Percentiles rank a stretch among this genome's conserved stretches.
These are phyloP conservation scores for Penicillium corylophilum DNA, from an alignment of 2,329 filamentous ascomycete species.

Conservation along the genomic window DNA sequence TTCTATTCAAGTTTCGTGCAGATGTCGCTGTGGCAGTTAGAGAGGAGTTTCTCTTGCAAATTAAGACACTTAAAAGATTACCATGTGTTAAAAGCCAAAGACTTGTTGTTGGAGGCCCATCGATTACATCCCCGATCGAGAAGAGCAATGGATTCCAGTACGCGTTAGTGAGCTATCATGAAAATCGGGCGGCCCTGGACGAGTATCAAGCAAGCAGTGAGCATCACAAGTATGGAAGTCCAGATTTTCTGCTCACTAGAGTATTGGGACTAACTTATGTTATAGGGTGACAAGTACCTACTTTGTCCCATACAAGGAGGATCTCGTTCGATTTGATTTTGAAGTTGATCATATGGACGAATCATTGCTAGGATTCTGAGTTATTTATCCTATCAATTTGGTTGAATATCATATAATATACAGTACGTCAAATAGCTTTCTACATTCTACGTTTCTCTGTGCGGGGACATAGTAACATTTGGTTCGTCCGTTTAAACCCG, in stretches of 20 bases:
- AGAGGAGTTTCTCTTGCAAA: constrained; percentile 46
- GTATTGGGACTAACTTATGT: neutral
- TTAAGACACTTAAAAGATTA: constrained; percentile 52
- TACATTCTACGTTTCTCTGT: too few relatives aligned
- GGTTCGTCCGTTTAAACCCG: too few relatives aligned
- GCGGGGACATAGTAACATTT: too few relatives aligned
- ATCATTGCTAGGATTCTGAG: constrained; percentile 15
- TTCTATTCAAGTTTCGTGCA: constrained; percentile 52
- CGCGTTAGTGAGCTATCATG: constrained; percentile 54
- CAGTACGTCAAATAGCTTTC: too few relatives aligned
- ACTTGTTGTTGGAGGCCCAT: constrained; percentile 54
- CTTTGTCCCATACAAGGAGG: constrained; percentile 55
- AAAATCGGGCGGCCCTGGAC: constrained; percentile 46
- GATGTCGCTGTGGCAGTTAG: constrained; percentile 46
- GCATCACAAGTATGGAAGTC: constrained; percentile 46
- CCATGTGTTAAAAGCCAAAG: constrained; percentile 51
- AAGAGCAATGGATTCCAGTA: constrained; percentile 56
- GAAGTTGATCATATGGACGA: constrained; percentile 44
- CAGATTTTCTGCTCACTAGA: neutral
- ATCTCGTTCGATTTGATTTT: constrained; percentile 56
- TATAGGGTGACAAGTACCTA: constrained; percentile 52
- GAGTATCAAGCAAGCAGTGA: constrained; percentile 56
- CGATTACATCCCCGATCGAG: constrained; percentile 53
- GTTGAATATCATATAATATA: too few relatives aligned
- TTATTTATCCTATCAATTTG: neutral